These are phyloP conservation scores for Polyplosphaeria fusca DNA, from an alignment of 495 filamentous ascomycete genomes.

Conservation along the genomic window DNA sequence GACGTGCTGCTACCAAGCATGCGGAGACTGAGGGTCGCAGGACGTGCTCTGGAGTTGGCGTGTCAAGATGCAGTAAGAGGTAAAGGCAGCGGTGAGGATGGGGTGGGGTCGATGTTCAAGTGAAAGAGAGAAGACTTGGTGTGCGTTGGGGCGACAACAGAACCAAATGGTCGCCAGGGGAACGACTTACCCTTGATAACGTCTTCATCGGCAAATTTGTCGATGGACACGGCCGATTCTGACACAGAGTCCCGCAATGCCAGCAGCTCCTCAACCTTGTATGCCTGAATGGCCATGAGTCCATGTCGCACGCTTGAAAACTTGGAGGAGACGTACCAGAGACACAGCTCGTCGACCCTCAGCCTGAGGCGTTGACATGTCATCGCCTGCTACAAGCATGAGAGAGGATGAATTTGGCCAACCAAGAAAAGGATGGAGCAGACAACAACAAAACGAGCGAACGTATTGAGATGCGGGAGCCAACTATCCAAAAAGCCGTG, in stretches of 20 bases:
- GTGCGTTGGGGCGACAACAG: neutral
- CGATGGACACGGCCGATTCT: conserved; percentile 40
- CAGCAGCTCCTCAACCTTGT: conserved; percentile 38
- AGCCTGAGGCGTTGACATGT: too few species aligned
- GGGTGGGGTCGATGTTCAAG: too few species aligned
- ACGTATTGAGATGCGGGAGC: conserved; percentile 20
- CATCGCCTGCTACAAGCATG: too few species aligned
- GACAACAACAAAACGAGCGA: conserved; percentile 24
- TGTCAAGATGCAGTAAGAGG: neutral
- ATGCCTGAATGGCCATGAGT: too few species aligned
- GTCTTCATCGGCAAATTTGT: conserved; percentile 71
- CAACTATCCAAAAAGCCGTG: conserved; percentile 33
- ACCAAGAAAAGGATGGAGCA: too few species aligned
- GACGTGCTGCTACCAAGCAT: conserved; percentile 2
- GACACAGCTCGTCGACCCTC: conserved; percentile 13
- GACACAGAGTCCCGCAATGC: conserved; percentile 38
- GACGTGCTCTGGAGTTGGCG: conserved; percentile 29
- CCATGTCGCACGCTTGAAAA: too few species aligned
- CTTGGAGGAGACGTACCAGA: too few species aligned
- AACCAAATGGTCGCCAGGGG: neutral
- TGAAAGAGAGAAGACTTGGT: neutral
- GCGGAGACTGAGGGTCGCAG: conserved; percentile 33
- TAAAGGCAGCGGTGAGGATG: neutral
- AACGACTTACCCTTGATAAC: conserved; percentile 54
- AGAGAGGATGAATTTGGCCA: too few species aligned